These are phyloP conservation scores for Penicillium canariense DNA, from an alignment of 495 filamentous ascomycete genomes.

Conservation along the genomic window DNA sequence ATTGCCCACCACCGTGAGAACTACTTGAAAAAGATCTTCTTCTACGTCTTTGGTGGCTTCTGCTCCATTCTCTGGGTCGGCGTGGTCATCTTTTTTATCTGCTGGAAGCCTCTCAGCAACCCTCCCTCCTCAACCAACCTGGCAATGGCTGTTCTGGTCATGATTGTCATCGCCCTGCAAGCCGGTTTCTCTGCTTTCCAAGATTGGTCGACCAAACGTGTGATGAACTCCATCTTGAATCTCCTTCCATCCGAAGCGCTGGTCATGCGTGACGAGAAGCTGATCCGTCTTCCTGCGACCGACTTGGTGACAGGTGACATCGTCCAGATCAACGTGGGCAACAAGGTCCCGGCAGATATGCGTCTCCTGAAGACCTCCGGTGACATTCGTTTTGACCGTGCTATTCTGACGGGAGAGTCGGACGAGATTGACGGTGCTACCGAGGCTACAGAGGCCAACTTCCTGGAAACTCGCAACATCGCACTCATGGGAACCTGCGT, in stretches of 20 bases:
- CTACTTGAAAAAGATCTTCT: slow-evolving; percentile 54
- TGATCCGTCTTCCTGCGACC: slow-evolving; percentile 45
- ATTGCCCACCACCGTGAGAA: slow-evolving; percentile 58
- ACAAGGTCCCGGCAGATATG: slow-evolving; percentile 71
- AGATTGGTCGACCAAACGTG: slow-evolving; percentile 61
- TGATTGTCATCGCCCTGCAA: slow-evolving; percentile 67
- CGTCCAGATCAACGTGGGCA: slow-evolving; percentile 61
- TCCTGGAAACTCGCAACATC: slow-evolving; percentile 70
- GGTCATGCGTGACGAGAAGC: slow-evolving; percentile 56
- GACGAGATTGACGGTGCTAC: slow-evolving; percentile 58
- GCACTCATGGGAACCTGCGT: slow-evolving; percentile 72
- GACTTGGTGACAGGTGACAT: slow-evolving; percentile 71
- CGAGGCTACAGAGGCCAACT: slow-evolving; percentile 64
- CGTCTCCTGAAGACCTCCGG: slow-evolving; percentile 61
- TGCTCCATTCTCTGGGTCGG: slow-evolving; percentile 68
- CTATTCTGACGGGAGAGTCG: slow-evolving; percentile 70
- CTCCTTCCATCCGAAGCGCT: slow-evolving; percentile 66
- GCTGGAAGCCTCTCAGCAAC: slow-evolving; percentile 71
- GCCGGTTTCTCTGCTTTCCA: slow-evolving; percentile 69
- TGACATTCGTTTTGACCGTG: slow-evolving; percentile 69
- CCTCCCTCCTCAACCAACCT: slow-evolving; percentile 65
- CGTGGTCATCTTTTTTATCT: slow-evolving; percentile 65
- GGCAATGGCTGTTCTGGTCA: slow-evolving; percentile 64
- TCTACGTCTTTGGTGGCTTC: slow-evolving; percentile 73
- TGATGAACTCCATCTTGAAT: slow-evolving; percentile 63